Evolutionary conservation across 1,139 yeast genomes (phyloP).

Genomic region (Blastobotrys serpentis): DNA sequence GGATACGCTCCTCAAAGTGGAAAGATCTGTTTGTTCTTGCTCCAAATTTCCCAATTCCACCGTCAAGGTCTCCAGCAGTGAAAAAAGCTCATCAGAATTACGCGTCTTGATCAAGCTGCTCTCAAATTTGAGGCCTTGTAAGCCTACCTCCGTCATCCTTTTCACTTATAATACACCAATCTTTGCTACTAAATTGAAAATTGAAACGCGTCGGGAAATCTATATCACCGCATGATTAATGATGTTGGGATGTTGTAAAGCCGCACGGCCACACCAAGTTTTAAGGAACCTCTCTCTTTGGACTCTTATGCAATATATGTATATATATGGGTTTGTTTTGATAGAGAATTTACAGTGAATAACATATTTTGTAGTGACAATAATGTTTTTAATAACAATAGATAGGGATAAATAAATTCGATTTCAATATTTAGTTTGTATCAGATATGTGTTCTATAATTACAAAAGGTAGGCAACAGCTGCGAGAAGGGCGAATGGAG

Average conservation of each 20-base stretch:
- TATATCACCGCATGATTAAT: no score
- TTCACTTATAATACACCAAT: no score
- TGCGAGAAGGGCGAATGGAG: conserved; percentile 7
- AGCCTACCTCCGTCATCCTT: conserved; percentile 1
- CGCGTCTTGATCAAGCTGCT: conserved; percentile 4
- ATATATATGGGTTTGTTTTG: no score
- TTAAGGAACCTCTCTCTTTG: no score
- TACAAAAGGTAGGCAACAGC: conserved; percentile 8
- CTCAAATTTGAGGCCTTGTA: conserved; percentile 2
- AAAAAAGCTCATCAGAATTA: conserved; percentile 6
- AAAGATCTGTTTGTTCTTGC: conserved; percentile 7
- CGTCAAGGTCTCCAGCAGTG: conserved; percentile 2
- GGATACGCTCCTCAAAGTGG: conserved; percentile 47
- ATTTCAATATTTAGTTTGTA: neutral
- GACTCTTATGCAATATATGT: no score
- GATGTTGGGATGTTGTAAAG: no score
- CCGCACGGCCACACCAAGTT: no score
- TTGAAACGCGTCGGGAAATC: neutral
- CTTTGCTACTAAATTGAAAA: no score
- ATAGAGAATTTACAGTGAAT: no score
- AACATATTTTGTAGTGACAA: no score
- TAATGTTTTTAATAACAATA: no score
- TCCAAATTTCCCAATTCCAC: conserved; percentile 9
- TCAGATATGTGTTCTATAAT: neutral
- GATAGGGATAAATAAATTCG: no score